Evolutionary conservation across 768 basidiomycete genomes (phyloP), one percentile per base, ranked within the genome.

Genomic region (Tephrocybe sp.): DNA sequence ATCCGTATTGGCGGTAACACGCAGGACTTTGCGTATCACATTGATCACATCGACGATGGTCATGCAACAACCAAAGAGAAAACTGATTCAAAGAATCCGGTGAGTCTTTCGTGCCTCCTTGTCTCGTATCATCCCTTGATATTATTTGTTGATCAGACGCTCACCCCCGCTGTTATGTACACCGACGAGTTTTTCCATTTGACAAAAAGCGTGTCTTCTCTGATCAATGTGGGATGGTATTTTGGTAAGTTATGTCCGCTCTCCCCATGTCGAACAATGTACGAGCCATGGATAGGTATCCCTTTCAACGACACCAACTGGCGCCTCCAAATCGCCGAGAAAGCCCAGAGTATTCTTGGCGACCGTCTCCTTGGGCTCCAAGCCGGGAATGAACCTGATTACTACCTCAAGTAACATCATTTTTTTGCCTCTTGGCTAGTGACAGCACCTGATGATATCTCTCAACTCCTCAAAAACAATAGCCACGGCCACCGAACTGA

Each of bases 331-430:
- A 80, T 86, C 27, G 84, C 82, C 4, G 76, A 81, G 59, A 64
- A 75, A 31, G 80, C 79, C 3, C 76, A 87, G 60, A 53, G 62
- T 11, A 83, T 88, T 50, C 70, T 91, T 2, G 88, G 88, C 1
- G 67, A 76, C 38, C 73, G 78, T 54, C 67, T 91, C 15, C 62
- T 84, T 11, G 88, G 84, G 0, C 65, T 86, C 12, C 83, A 88
- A 61, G 77, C 80, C 1, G 87, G 83, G 5, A 89, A 91, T 59
- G 88, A 91, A 63, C 88, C 88, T 11, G 88, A 92, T 70, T 75
- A 88, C 53, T 91, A 84, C 56, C 67, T 72, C 10, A 49, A 63
- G 62, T 73, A 66, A 12, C 65, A 46, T 7, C 25, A 38, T n/a
- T 38, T 18, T 19, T 38, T 38, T 12, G 4, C 13, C 33, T 34